phyloP scores from a whole-genome alignment of 2,329 filamentous ascomycete genomes.

The Didymella lethalis region DNA sequence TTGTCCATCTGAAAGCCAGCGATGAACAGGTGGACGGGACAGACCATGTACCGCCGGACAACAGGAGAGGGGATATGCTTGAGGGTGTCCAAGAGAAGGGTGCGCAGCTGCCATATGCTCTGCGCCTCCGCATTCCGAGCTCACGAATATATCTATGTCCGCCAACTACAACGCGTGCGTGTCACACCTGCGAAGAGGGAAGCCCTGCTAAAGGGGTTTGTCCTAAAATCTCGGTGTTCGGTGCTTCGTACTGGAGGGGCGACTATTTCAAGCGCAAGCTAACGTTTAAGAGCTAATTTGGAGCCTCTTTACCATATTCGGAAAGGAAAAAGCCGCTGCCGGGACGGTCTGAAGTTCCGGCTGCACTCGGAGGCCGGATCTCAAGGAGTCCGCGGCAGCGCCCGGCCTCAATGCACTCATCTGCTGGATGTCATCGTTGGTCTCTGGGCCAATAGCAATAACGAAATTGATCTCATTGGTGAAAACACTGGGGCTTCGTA shows the following conservation, averaged over 20 bases:
- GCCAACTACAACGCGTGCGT: background rate
- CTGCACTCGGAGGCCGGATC: slow-evolving; percentile 11
- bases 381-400: slow-evolving; percentile 18
- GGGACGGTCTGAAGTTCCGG: background rate
- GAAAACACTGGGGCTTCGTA: slow-evolving; percentile 8
- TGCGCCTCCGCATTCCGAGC: background rate
- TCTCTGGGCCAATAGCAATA: slow-evolving; percentile 4
- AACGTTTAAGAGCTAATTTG: background rate
- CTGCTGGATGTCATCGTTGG: slow-evolving; percentile 3
- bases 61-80: background rate
- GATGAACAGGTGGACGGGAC: background rate
- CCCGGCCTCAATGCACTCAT: slow-evolving; percentile 1
- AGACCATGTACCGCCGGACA: background rate
- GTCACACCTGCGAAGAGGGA: background rate
- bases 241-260: slow-evolving; percentile 4
- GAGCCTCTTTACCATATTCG: slow-evolving; percentile 5
- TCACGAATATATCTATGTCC: background rate
- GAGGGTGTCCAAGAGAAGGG: background rate
- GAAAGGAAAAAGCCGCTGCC: background rate
- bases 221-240: slow-evolving; percentile 11
- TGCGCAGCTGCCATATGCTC: background rate
- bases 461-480: background rate
- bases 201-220: background rate
- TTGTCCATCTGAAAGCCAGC: background rate
- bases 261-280: background rate